phyloP scores from a whole-genome alignment of 2,329 filamentous ascomycete species.

The Nothophoma quercina region DNA sequence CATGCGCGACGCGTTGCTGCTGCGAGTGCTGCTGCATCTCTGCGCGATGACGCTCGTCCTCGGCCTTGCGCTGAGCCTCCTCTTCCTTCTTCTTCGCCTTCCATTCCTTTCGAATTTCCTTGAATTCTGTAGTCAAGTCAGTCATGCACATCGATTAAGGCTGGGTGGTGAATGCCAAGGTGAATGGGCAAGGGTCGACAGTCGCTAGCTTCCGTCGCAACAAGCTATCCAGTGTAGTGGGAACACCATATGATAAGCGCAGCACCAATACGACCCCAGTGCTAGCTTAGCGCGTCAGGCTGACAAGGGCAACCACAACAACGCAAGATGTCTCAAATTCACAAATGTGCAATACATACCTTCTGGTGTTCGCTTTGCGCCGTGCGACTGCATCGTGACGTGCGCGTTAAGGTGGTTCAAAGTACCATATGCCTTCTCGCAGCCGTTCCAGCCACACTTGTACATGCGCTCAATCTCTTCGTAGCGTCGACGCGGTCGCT shows the following conservation, averaged over 20 bases:
- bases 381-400: constrained; percentile 98
- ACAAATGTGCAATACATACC: constrained; percentile 66
- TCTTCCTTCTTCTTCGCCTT: constrained; percentile 99
- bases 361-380: constrained; percentile 93
- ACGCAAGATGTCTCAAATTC: constrained; percentile 12
- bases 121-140: constrained; percentile 77
- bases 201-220: constrained; percentile 54
- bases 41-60: constrained; percentile 82
- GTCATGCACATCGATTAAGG: constrained; percentile 19
- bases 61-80: constrained; percentile 85
- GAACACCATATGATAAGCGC: constrained; percentile 59
- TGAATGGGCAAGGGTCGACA: constrained; percentile 43
- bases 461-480: constrained; percentile 99
- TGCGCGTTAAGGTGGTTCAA: constrained; percentile 97
- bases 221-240: constrained; percentile 58
- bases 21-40: constrained; percentile 57
- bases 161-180: constrained; percentile 36
- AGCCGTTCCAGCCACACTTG: constrained; percentile 98
- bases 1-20: constrained; percentile 56
- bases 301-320: constrained; percentile 39
- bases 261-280: constrained; percentile 16
- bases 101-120: constrained; percentile 99
- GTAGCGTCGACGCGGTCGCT: constrained; percentile 89
- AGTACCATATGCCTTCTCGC: constrained; percentile 98
- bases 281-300: constrained; percentile 41